phyloP scores from a whole-genome alignment of 2,329 filamentous ascomycete species.

The Zasmidium cellare region DNA sequence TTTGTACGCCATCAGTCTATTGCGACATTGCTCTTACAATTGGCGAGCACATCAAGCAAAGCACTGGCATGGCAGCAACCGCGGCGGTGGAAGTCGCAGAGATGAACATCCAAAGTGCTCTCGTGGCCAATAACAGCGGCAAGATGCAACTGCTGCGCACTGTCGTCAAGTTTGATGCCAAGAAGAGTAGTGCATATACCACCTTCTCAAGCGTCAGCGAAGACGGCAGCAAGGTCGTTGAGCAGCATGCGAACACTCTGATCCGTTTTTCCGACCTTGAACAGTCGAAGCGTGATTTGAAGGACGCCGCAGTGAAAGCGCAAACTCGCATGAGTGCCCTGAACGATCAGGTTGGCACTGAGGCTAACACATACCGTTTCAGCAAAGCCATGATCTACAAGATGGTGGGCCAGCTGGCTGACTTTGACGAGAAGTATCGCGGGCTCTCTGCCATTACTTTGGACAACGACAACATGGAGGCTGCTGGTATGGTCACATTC shows the following conservation, averaged over 20 bases:
- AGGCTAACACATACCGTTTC: too few species aligned
- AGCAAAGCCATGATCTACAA: conserved; percentile 9
- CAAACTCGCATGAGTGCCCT: neutral
- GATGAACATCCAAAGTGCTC: conserved; percentile 1
- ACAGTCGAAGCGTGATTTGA: conserved; percentile 13
- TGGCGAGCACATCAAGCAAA: conserved; percentile 27
- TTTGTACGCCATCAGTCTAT: conserved; percentile 39
- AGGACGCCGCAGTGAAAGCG: neutral
- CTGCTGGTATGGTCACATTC: conserved; percentile 21
- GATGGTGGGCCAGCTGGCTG: conserved; percentile 1
- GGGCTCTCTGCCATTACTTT: neutral
- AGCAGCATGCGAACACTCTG: conserved; percentile 12
- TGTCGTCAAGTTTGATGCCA: conserved; percentile 6
- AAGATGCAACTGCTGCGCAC: conserved; percentile 12
- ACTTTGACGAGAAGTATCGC: conserved; percentile 2
- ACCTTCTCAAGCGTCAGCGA: conserved; percentile 9
- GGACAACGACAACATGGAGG: conserved; percentile 38
- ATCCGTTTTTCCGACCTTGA: conserved; percentile 23
- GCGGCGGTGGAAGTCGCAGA: too few species aligned
- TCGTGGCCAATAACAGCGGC: conserved; percentile 11
- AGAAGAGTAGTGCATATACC: conserved; percentile 2
- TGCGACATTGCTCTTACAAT: conserved; percentile 37
- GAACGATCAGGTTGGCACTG: neutral
- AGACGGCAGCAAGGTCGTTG: conserved; percentile 10
- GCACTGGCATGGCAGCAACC: neutral